These are phyloP conservation scores for Saksenaea oblongispora DNA, from an alignment of 371 early-diverging fungal genomes.

Conservation along the genomic window DNA sequence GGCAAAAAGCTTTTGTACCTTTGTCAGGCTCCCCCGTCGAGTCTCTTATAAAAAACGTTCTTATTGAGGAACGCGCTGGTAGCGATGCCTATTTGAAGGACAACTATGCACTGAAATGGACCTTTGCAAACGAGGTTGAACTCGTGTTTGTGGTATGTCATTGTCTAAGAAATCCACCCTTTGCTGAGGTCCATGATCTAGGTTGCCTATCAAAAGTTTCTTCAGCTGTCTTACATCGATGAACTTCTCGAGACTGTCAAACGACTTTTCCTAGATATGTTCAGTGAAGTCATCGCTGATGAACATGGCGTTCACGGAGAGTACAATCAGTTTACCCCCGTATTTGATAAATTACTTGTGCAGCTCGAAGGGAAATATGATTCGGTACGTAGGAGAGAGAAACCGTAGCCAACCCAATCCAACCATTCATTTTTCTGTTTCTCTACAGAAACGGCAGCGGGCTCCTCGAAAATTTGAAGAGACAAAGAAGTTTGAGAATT, in stretches of 20 bases:
- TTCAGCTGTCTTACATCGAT: slow-evolving; percentile 84
- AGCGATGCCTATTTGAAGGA: slow-evolving; percentile 62
- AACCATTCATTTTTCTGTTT: background rate
- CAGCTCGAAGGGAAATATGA: slow-evolving; percentile 50
- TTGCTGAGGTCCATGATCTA: slow-evolving; percentile 18
- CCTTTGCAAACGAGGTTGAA: slow-evolving; percentile 82
- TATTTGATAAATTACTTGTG: slow-evolving; percentile 39
- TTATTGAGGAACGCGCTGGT: slow-evolving; percentile 77
- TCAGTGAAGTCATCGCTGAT: slow-evolving; percentile 9
- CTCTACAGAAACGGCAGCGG: slow-evolving; percentile 37
- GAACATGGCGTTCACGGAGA: slow-evolving; percentile 23
- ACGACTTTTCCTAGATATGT: slow-evolving; percentile 43
- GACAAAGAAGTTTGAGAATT: slow-evolving; percentile 77
- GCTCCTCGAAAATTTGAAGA: slow-evolving; percentile 84
- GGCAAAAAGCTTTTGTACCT: slow-evolving; percentile 69
- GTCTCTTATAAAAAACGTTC: slow-evolving; percentile 72
- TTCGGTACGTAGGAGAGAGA: slow-evolving; percentile 23
- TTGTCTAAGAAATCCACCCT: background rate
- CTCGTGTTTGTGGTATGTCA: slow-evolving; percentile 85
- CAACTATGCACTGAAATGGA: slow-evolving; percentile 80
- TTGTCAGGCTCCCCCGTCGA: slow-evolving; percentile 67
- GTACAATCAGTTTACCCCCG: slow-evolving; percentile 37
- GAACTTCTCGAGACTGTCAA: slow-evolving; percentile 77
- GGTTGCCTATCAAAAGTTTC: slow-evolving; percentile 90
- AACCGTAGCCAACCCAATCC: background rate